These are phyloP conservation scores for Colletotrichum trifolii DNA, from an alignment of 2,329 filamentous ascomycete species.

Conservation along the genomic window DNA sequence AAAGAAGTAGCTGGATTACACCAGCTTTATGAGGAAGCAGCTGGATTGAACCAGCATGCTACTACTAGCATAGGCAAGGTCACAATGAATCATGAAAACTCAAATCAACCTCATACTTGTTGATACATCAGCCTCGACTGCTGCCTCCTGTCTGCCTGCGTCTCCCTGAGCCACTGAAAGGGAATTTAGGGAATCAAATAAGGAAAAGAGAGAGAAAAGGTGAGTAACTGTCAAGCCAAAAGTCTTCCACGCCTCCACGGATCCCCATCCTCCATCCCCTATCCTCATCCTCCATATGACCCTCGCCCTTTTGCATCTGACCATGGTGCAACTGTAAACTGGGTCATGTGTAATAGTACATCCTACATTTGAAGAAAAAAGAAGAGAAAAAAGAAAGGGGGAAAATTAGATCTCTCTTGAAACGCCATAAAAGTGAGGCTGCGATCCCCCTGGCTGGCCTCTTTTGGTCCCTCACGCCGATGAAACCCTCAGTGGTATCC, in stretches of 20 bases:
- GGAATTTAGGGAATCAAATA: slow-evolving; percentile 25
- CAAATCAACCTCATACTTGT: slow-evolving; percentile 7
- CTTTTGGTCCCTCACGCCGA: slow-evolving; percentile 24
- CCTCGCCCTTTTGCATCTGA: not conserved
- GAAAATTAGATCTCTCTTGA: slow-evolving; percentile 17
- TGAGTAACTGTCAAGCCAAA: slow-evolving; percentile 31
- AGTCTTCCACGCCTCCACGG: not conserved
- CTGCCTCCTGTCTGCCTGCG: not conserved
- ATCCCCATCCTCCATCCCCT: slow-evolving; percentile 1
- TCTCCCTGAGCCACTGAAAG: slow-evolving; percentile 23
- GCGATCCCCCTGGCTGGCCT: slow-evolving; percentile 8
- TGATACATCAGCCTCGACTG: slow-evolving; percentile 3
- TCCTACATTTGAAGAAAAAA: slow-evolving; percentile 11
- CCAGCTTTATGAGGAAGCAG: not conserved
- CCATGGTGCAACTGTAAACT: not conserved
- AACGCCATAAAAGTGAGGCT: slow-evolving; percentile 26
- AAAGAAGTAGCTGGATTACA: not conserved
- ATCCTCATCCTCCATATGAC: not conserved
- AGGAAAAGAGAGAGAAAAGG: slow-evolving; percentile 30
- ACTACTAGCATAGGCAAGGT: slow-evolving; percentile 5
- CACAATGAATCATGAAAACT: slow-evolving; percentile 27
- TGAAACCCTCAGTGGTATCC: slow-evolving; percentile 28
- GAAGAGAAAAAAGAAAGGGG: slow-evolving; percentile 12
- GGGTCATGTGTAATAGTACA: no score
- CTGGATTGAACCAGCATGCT: not conserved